Percentiles rank a stretch among this genome's conserved stretches.
These are phyloP conservation scores for Amauroascus verrucosus DNA, from an alignment of 2,329 filamentous ascomycete genomes.

Conservation along the genomic window DNA sequence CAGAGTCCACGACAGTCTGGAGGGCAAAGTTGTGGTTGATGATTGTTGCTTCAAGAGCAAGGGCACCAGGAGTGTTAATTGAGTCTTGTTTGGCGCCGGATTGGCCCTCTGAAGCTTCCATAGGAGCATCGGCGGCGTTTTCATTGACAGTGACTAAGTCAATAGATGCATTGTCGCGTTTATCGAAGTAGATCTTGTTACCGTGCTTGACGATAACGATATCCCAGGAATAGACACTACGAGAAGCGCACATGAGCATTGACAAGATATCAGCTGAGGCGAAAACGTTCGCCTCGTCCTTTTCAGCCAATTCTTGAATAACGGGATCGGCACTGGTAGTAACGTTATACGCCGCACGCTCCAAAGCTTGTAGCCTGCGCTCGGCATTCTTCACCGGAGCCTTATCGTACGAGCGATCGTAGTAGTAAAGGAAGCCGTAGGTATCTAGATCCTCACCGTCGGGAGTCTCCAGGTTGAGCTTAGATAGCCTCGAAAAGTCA, in stretches of 20 bases:
- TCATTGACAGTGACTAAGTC: conserved; percentile 99
- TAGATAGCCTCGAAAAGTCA: conserved; percentile 87
- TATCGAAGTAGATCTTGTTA: conserved; percentile 97
- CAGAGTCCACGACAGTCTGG: conserved; percentile 80
- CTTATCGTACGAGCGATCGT: conserved; percentile 93
- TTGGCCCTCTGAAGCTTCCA: conserved; percentile 65
- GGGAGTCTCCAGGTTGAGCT: conserved; percentile 90
- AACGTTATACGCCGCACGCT: conserved; percentile 95
- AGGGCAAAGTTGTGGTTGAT: conserved; percentile 99
- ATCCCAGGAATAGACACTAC: conserved; percentile 97
- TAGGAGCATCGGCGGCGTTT: conserved; percentile 88
- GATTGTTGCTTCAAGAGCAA: conserved; percentile 95
- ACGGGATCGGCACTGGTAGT: conserved; percentile 92
- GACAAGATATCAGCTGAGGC: conserved; percentile 94
- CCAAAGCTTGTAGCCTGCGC: conserved; percentile 76
- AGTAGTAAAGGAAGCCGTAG: conserved; percentile 98
- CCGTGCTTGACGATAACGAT: conserved; percentile 86
- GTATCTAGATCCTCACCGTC: conserved; percentile 90
- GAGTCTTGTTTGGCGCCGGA: conserved; percentile 63
- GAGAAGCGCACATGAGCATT: conserved; percentile 97
- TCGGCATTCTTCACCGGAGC: conserved; percentile 78
- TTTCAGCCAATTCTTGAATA: conserved; percentile 92
- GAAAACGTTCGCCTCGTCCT: conserved; percentile 92
- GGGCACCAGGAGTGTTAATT: conserved; percentile 85
- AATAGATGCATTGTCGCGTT: conserved; percentile 86